Conservation (phyloP, 495 filamentous ascomycete species). For the Filosporella fistucella region DNA sequence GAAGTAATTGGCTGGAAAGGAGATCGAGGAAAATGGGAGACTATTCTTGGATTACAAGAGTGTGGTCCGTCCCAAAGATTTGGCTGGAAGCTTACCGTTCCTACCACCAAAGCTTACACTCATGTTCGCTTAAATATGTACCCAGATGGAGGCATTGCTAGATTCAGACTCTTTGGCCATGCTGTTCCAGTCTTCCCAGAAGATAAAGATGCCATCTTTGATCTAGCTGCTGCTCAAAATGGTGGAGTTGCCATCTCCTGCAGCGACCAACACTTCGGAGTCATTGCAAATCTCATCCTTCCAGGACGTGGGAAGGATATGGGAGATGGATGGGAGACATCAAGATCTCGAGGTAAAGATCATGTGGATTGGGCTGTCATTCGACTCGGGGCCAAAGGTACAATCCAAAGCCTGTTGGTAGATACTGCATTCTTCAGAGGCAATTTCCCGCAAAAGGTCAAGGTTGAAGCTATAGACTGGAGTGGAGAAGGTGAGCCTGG, state of each 20-base stretch:
- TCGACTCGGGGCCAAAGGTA: constrained; percentile 66
- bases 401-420: constrained; percentile 67
- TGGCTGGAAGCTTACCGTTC: constrained; percentile 64
- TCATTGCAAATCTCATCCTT: constrained; percentile 75
- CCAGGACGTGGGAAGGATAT: constrained; percentile 86
- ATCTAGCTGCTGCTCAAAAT: constrained; percentile 77
- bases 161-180: constrained; percentile 77
- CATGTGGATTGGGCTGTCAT: constrained; percentile 88
- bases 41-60: constrained; percentile 62
- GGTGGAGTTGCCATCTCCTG: constrained; percentile 72
- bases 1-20: constrained; percentile 54
- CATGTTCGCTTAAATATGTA: constrained; percentile 88
- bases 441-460: constrained; percentile 79
- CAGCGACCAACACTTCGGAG: constrained; percentile 85
- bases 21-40: constrained; percentile 60
- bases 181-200: constrained; percentile 69
- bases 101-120: constrained; percentile 65
- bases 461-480: constrained; percentile 61
- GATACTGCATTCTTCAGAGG: constrained; percentile 90
- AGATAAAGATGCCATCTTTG: constrained; percentile 59
- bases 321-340: constrained; percentile 95
- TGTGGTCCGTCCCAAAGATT: constrained; percentile 76
- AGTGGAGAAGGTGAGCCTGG: constrained; percentile 48
- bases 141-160: constrained; percentile 89
- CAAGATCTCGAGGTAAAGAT: constrained; percentile 65